Base-by-base conservation (phyloP, 148 eudicot species). In the Linanthus parryae region DNA sequence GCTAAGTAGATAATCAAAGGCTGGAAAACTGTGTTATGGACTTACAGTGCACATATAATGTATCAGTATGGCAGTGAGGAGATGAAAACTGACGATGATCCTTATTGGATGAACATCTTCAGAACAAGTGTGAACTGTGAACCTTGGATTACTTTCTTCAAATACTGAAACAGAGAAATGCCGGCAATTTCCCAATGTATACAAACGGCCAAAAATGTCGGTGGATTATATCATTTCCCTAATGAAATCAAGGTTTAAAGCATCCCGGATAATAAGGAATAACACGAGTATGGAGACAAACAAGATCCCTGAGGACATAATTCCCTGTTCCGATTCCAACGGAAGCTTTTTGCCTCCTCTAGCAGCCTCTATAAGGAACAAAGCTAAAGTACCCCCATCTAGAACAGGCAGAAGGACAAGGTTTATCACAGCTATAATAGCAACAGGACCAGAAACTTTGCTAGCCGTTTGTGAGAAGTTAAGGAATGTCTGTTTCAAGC, bases 341-440 rank as follows among this genome's bases (percentile, higher is more conserved):
- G 99, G 99, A 19, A 92, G 85, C 76, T 92, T 92, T 56, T 73
- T 84, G 46, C 99, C 99, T 5, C 98, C 97, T 47, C 99, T 73
- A 11, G 76, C 91, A 8, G 96, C 99, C 65, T 92, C 99, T 8
- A 92, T 41, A 4, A 92, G 83, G 38, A 92, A 79, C 75, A 92
- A 76, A 1, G 95, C 96, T 82, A 92, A 69, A 2, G 99, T 44
- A 45, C 99, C 96, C 48, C 99, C 99, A 65, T 92, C 99, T 13
- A 92, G 71, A 52, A 95, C 96, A 25, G 99, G 96, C 76, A 92
- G 65, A 63, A 95, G 99, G 52, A 92, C 88, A 34, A 92, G 78
- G 70, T 92, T 92, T 34, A 92, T 88, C 27, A 92, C 91, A 10
- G 99, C 99, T 9, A 92, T 92, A 23, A 92, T 84, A 11, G 99